Evolutionary conservation across 495 filamentous ascomycete genomes (phyloP), one percentile per base, ranked within the genome.

Genomic region (Aspergillus funiculosus): DNA sequence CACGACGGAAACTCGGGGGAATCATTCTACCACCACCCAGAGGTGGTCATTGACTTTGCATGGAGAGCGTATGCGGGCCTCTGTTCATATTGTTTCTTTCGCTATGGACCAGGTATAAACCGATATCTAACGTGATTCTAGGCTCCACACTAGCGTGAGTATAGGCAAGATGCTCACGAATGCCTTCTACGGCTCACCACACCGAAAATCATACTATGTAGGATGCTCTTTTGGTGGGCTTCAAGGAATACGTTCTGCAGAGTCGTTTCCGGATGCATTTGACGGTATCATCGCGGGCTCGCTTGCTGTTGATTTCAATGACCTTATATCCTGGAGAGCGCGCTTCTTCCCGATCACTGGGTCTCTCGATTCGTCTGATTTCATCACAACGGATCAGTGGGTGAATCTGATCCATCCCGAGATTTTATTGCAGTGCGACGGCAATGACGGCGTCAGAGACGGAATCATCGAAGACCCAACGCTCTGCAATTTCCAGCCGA

Each of bases 271-370:
- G 5, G 58, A 67, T 24, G 69, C 75, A 50, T 77, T 85, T 46
- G 83, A 89, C 58, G 85, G 85, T 19, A 77, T 83, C 2, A 63
- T 88, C 5, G 74, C 77, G 14, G 82, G 81, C 3, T 71, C 79
- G 6, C 76, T 69, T 10, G 70, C 69, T 7, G 54, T 74, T 55
- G 71, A 68, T 50, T 74, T 78, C 37, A 60, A 71, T 43, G 73
- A 72, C 37, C 51, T 81, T 13, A 54, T 67, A 6, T 73, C 72
- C 1, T 81, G 78, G 77, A 67, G 73, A 28, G 78, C 70, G 3
- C 58, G 61, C 9, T 81, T 80, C 52, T 76, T 67, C 41, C 51
- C 64, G 1, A 69, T 74, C 34, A 75, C 70, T 0, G 75, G 77
- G 1, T 65, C 67, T 0, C 57, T 62, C 5, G 56, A 61, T 7